Evolutionary conservation across 441 rosid genomes (phyloP).

Genomic region (Omphalea diandra): DNA sequence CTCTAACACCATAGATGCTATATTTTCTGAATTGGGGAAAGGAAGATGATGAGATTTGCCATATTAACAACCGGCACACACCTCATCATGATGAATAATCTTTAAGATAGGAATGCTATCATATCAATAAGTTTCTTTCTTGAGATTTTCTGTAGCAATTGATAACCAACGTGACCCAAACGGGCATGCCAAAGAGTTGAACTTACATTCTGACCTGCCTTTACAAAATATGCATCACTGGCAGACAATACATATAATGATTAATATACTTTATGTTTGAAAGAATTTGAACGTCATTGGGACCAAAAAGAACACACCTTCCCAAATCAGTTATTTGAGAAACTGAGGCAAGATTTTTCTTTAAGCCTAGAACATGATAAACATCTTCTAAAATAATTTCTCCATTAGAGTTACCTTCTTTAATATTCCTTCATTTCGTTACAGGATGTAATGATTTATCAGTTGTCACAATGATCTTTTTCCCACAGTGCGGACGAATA

Average conservation of each 20-base stretch:
- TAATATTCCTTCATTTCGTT: not conserved
- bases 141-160: not conserved
- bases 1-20: not conserved
- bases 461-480: not conserved
- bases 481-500: not conserved
- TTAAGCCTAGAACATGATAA: too few species aligned
- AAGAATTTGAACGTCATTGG: too few species aligned
- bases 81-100: not conserved
- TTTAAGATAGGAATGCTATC: not conserved
- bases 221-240: not conserved
- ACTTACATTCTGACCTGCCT: not conserved
- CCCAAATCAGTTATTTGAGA: too few species aligned
- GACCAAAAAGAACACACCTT: too few species aligned
- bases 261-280: too few species aligned
- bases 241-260: not conserved
- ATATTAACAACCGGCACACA: constrained; percentile 3
- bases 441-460: constrained; percentile 11
- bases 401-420: too few species aligned
- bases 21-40: not conserved
- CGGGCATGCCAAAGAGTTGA: constrained; percentile 9
- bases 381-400: too few species aligned
- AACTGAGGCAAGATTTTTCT: too few species aligned
- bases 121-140: not conserved
- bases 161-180: constrained; percentile 12
- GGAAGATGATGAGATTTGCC: constrained; percentile 5